Percentiles rank a stretch among this genome's conserved stretches.
Evolutionary conservation across 2,329 filamentous ascomycete species (phyloP).

Genomic region (Phyllosticta citriasiana): DNA sequence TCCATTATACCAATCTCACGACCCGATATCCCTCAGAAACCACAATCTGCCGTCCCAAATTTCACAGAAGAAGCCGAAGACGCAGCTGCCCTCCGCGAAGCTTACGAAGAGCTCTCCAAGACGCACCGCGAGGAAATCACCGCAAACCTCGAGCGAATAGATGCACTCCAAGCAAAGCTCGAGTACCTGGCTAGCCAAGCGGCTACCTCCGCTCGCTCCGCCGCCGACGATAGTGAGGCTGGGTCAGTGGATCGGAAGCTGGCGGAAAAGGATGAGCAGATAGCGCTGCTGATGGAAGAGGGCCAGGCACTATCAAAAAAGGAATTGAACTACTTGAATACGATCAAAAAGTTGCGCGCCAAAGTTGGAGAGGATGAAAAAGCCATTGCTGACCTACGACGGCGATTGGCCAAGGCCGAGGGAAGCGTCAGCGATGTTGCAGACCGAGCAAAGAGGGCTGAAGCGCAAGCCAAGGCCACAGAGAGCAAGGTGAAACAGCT

Average conservation of each 20-base stretch:
- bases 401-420: constrained; percentile 55
- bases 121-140: constrained; percentile 75
- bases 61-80: constrained; percentile 16
- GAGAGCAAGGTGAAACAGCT: constrained; percentile 45
- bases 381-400: constrained; percentile 40
- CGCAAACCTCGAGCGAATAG: constrained; percentile 76
- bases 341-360: constrained; percentile 67
- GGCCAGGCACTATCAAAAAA: constrained; percentile 78
- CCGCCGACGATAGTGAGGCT: constrained; percentile 49
- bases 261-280: constrained; percentile 82
- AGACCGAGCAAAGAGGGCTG: constrained; percentile 50
- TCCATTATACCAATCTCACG: background rate
- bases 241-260: constrained; percentile 68
- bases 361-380: constrained; percentile 44
- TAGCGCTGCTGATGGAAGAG: constrained; percentile 83
- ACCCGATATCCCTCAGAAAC: background rate
- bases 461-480: constrained; percentile 48
- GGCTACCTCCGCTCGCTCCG: constrained; percentile 62
- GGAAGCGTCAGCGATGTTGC: constrained; percentile 52
- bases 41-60: background rate
- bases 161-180: constrained; percentile 83
- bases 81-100: constrained; percentile 39
- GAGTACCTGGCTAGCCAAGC: constrained; percentile 78
- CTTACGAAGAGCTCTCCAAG: constrained; percentile 41
- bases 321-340: constrained; percentile 73